Conservation (phyloP, 306 rosid genomes). For the Carpinus fangiana region DNA sequence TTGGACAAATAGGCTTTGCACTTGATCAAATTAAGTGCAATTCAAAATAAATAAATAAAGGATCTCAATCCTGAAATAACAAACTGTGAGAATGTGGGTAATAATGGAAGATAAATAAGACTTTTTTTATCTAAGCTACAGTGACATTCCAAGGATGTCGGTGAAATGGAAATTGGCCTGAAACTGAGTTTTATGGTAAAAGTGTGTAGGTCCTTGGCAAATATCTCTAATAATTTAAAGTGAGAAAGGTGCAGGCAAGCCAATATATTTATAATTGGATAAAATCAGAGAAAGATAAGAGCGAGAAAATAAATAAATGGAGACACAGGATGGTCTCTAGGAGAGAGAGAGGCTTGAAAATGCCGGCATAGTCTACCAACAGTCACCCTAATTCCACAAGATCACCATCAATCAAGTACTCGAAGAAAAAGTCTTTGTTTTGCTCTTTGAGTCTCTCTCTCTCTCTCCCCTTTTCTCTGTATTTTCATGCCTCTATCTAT, state of each 20-base stretch:
- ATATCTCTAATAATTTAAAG: neutral
- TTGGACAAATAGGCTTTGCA: too few relatives aligned
- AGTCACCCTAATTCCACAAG: neutral
- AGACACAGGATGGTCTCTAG: neutral
- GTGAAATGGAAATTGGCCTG: neutral
- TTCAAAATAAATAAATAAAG: too few relatives aligned
- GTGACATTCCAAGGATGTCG: too few relatives aligned
- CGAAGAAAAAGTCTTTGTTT: conserved; percentile 18
- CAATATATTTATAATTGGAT: neutral
- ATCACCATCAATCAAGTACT: neutral
- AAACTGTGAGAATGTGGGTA: neutral
- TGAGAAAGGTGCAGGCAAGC: neutral
- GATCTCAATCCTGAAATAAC: neutral
- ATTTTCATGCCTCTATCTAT: neutral
- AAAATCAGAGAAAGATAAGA: neutral
- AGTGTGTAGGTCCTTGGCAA: too few relatives aligned
- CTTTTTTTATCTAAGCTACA: neutral
- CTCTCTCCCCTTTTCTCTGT: neutral
- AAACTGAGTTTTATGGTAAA: neutral
- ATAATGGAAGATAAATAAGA: neutral
- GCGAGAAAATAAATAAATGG: neutral
- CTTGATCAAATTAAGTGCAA: too few relatives aligned
- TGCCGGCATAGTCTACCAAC: neutral
- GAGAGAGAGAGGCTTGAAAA: neutral
- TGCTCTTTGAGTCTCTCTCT: neutral